Evolutionary conservation across 2,329 filamentous ascomycete species (phyloP), one percentile per base, ranked within the genome.

Genomic region (Botrytis hyacinthi): DNA sequence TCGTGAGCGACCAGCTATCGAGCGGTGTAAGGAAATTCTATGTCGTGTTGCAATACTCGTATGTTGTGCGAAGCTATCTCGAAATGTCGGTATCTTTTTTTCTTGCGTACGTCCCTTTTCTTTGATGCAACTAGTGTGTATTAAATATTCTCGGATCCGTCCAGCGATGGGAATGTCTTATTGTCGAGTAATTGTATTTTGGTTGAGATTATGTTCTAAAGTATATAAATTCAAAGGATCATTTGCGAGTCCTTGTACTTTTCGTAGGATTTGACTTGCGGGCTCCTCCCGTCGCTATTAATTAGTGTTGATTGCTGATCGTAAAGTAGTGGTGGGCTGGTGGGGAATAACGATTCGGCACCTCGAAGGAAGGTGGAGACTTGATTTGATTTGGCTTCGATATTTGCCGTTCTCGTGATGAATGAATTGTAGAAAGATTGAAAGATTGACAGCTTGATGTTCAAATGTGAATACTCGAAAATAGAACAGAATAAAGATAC

Each of bases 1-100:
- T 69, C 46, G 54, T 73, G 70, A 76, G 75, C 75, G 76, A 76
- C 76, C 76, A 77, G 76, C 73, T 73, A 46, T 76, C 32, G 71
- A 74, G 72, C 59, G 35, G 67, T 57, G 66, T 46, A 73, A 63
- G 42, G 40, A 51, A 46, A 18, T 51, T 54, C 32, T 48, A 73
- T 73, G 71, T 44, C 46, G 71, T 73, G 71, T 59, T 69, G 51
- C 51, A 26, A 73, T 60, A 42, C 65, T 68, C 35, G 65, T 42
- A 69, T 61, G 71, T 37, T 42, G 71, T 73, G 71, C 32, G 57
- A 69, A 73, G 71, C 46, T 73, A 59, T 69, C 14, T 73, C 54
- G 32, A 60, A 66, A 48, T 67, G 40, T 59, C 42, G 60, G 70
- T 71, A 71, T 63, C 70, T 44, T 10, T 57, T 22, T 57, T 32